These are phyloP conservation scores for Stephanodiscus triporus DNA, from an alignment of 108 stramenopile species.

Conservation along the genomic window DNA sequence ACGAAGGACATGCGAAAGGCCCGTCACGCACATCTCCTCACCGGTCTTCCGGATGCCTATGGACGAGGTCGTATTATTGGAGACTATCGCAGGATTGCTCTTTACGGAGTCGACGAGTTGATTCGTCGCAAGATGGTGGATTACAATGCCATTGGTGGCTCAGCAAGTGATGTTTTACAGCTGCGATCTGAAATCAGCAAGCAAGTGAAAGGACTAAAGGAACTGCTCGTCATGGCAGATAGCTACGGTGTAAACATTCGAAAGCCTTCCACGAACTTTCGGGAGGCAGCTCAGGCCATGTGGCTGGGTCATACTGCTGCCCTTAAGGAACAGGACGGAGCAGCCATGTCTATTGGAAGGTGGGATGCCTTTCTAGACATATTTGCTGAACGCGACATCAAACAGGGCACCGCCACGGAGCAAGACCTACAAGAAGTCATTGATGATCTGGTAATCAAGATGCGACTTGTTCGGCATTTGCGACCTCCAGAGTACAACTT, in stretches of 20 bases:
- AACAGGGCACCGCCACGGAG: conserved; percentile 55
- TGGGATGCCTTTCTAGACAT: conserved; percentile 76
- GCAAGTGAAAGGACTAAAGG: conserved; percentile 62
- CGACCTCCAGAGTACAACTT: conserved; percentile 73
- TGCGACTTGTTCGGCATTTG: conserved; percentile 58
- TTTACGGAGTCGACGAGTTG: conserved; percentile 69
- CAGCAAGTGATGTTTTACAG: conserved; percentile 47
- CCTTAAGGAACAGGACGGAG: conserved; percentile 75
- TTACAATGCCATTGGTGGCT: conserved; percentile 49
- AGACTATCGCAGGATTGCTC: conserved; percentile 67
- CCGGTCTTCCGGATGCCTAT: conserved; percentile 73
- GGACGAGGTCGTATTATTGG: conserved; percentile 71
- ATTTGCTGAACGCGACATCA: conserved; percentile 57
- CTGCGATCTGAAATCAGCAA: conserved; percentile 59
- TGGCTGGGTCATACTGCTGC: conserved; percentile 74
- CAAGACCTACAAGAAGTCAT: conserved; percentile 64
- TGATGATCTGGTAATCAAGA: conserved; percentile 56
- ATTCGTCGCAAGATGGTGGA: conserved; percentile 62
- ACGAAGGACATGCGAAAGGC: conserved; percentile 64
- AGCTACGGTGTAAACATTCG: conserved; percentile 62
- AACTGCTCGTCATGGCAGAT: conserved; percentile 60
- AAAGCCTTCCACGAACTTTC: conserved; percentile 55
- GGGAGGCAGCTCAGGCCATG: conserved; percentile 63
- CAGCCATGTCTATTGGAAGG: conserved; percentile 69
- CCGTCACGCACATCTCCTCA: conserved; percentile 67